Evolutionary conservation across 2,329 filamentous ascomycete genomes (phyloP).

Genomic region (Tolypocladium album): DNA sequence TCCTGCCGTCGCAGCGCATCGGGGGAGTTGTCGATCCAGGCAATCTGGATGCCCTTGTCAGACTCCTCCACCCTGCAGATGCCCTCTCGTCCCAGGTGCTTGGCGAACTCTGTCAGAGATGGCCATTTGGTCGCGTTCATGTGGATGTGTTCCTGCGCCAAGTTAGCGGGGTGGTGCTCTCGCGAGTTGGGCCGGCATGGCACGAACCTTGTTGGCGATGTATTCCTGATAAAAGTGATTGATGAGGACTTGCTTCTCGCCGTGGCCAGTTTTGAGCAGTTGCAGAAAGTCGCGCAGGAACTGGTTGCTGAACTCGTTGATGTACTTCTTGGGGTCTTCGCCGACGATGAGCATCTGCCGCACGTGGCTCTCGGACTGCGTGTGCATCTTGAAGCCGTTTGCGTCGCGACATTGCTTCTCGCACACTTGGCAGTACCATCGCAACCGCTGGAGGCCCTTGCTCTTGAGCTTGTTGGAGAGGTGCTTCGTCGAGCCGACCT

Average conservation of each 20-base stretch:
- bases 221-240: conserved; percentile 96
- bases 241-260: conserved; percentile 78
- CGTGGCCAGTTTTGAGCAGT: conserved; percentile 71
- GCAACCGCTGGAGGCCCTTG: conserved; percentile 64
- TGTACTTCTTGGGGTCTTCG: conserved; percentile 74
- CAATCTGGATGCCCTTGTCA: conserved; percentile 72
- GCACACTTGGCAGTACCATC: conserved; percentile 88
- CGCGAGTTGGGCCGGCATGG: neutral
- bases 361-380: conserved; percentile 74
- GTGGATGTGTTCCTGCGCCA: conserved; percentile 59
- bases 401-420: conserved; percentile 58
- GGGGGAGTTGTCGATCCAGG: conserved; percentile 86
- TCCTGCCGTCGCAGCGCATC: conserved; percentile 75
- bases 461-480: conserved; percentile 85
- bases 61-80: conserved; percentile 86
- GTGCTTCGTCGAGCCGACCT: conserved; percentile 84
- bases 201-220: conserved; percentile 57
- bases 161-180: neutral
- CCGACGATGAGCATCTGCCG: conserved; percentile 82
- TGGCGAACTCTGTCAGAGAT: conserved; percentile 80
- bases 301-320: conserved; percentile 70
- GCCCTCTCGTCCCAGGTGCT: conserved; percentile 74
- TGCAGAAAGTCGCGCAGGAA: conserved; percentile 73
- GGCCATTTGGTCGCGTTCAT: conserved; percentile 92
- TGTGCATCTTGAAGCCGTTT: conserved; percentile 88